Conservation (phyloP, 2,329 filamentous ascomycete genomes). For the Fusarium longipes region DNA sequence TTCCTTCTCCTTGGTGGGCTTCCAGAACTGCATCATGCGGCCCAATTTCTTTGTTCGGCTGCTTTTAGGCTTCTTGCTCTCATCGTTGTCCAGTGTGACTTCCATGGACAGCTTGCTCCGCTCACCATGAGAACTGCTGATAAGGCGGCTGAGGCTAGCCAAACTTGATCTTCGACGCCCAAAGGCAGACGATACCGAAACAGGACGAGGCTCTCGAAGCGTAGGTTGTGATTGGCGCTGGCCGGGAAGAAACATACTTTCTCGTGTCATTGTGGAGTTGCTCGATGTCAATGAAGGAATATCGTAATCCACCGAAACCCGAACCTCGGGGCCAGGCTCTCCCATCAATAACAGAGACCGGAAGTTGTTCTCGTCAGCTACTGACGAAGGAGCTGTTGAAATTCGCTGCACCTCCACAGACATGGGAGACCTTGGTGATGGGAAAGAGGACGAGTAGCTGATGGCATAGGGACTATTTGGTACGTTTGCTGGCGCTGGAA, state of each 20-base stretch:
- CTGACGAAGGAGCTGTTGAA: conserved; percentile 79
- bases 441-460: conserved; percentile 72
- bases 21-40: conserved; percentile 84
- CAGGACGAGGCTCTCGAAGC: conserved; percentile 67
- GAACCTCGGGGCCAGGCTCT: conserved; percentile 77
- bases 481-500: conserved; percentile 58
- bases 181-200: conserved; percentile 71
- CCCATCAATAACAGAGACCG: conserved; percentile 75
- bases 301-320: conserved; percentile 75
- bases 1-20: conserved; percentile 65
- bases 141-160: conserved; percentile 79
- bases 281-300: conserved; percentile 80
- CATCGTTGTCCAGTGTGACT: conserved; percentile 66
- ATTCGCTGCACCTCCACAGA: conserved; percentile 78
- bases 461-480: conserved; percentile 75
- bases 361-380: conserved; percentile 76
- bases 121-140: conserved; percentile 79
- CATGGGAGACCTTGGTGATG: conserved; percentile 76
- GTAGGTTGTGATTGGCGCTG: conserved; percentile 61
- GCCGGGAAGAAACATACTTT: conserved; percentile 65
- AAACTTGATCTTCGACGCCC: conserved; percentile 80
- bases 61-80: conserved; percentile 64
- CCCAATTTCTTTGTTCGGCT: conserved; percentile 78
- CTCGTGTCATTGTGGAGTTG: conserved; percentile 79
- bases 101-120: conserved; percentile 80